These are phyloP conservation scores for Oligophagozyma castellii DNA, from an alignment of 1,139 yeast genomes.

Conservation along the genomic window DNA sequence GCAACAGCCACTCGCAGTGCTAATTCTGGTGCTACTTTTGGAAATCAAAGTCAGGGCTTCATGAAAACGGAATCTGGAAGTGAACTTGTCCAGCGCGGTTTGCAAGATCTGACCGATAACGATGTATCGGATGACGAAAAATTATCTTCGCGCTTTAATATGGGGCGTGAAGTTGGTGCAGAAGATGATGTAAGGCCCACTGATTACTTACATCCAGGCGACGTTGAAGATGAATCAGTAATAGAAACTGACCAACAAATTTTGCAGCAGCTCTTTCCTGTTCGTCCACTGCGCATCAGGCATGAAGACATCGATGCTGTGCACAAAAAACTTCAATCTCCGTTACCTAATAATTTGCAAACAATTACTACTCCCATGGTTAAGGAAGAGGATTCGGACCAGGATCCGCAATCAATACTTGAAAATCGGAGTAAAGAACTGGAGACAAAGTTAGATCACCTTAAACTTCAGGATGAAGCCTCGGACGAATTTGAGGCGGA, in stretches of 20 bases:
- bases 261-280: slow-evolving; percentile 35
- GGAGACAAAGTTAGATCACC: slow-evolving; percentile 1
- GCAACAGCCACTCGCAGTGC: slow-evolving; percentile 25
- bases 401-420: slow-evolving; percentile 5
- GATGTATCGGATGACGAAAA: slow-evolving; percentile 7
- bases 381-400: slow-evolving; percentile 10
- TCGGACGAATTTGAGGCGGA: slow-evolving; percentile 26
- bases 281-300: slow-evolving; percentile 34
- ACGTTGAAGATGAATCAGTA: slow-evolving; percentile 20
- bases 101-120: slow-evolving; percentile 16
- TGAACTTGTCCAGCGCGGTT: slow-evolving; percentile 18
- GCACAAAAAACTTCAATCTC: slow-evolving; percentile 13
- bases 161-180: slow-evolving; percentile 44
- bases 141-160: slow-evolving; percentile 35
- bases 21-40: slow-evolving; percentile 19
- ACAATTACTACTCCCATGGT: slow-evolving; percentile 18
- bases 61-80: slow-evolving; percentile 17
- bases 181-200: slow-evolving; percentile 10
- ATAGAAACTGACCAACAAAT: slow-evolving; percentile 20
- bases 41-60: slow-evolving; percentile 15
- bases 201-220: slow-evolving; percentile 6
- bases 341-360: slow-evolving; percentile 18
- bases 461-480: slow-evolving; percentile 9
- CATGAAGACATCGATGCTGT: slow-evolving; percentile 25
- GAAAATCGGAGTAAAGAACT: slow-evolving; percentile 1